These are phyloP conservation scores for Xylona heveae DNA, from an alignment of 495 filamentous ascomycete genomes.

Conservation along the genomic window DNA sequence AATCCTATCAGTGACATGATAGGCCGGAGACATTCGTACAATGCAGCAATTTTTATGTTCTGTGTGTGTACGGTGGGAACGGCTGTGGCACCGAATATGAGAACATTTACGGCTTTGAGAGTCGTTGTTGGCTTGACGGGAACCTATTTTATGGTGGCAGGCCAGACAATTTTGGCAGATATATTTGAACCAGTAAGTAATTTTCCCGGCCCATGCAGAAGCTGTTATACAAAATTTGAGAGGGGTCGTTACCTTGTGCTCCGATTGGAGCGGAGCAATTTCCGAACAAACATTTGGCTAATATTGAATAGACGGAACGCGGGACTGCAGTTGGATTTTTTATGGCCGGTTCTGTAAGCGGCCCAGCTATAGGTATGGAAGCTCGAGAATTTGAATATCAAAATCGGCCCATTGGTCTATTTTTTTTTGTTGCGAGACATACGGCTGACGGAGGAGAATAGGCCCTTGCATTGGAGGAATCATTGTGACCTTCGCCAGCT, in stretches of 20 bases:
- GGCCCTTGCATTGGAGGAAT: constrained; percentile 27
- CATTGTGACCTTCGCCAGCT: constrained; percentile 46
- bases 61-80: background rate
- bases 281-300: background rate
- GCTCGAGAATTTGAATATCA: too few species aligned
- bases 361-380: too few species aligned
- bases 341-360: constrained; percentile 43
- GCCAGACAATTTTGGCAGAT: constrained; percentile 8
- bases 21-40: background rate
- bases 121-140: background rate
- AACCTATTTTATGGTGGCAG: background rate
- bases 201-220: background rate
- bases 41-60: background rate
- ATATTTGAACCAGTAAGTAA: constrained; percentile 15
- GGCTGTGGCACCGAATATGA: background rate
- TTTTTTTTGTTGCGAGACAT: too few species aligned
- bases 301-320: constrained; percentile 26
- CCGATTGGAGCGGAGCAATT: too few species aligned
- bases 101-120: background rate
- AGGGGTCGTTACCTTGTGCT: too few species aligned
- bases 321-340: constrained; percentile 53
- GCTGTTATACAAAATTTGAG: too few species aligned
- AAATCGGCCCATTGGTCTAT: too few species aligned
- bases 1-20: constrained; percentile 38
- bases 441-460: too few species aligned